These are phyloP conservation scores for Talaromyces piceae DNA, from an alignment of 2,329 filamentous ascomycete species.

Conservation along the genomic window DNA sequence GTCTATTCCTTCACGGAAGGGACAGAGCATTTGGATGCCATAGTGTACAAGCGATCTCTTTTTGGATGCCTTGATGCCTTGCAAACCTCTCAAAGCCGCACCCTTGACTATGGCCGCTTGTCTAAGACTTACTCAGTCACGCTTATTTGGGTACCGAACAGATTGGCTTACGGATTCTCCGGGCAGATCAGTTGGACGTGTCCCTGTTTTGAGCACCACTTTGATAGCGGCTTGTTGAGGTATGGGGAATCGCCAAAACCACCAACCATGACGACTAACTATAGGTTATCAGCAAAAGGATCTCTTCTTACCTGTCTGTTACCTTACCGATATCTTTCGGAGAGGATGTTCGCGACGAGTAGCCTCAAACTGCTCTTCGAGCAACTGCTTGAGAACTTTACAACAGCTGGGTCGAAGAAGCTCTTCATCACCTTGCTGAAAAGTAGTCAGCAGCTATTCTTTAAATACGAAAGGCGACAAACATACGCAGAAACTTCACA, in stretches of 20 bases:
- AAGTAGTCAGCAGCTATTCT: not conserved
- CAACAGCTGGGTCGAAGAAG: not conserved
- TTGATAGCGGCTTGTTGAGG: not conserved
- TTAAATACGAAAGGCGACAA: not conserved
- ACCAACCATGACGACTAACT: not conserved
- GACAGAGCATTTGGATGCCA: not conserved
- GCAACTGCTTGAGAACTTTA: not conserved
- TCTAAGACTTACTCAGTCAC: not conserved
- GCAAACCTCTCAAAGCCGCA: not conserved
- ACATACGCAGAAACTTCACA: not conserved
- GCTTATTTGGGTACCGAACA: not conserved
- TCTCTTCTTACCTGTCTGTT: not conserved
- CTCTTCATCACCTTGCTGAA: not conserved
- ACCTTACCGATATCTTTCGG: not conserved
- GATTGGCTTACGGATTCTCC: not conserved
- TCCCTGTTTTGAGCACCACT: not conserved
- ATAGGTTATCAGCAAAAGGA: not conserved
- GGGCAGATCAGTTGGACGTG: not conserved
- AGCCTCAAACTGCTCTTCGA: not conserved
- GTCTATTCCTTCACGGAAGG: not conserved
- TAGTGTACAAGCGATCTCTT: not conserved
- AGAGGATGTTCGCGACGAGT: not conserved
- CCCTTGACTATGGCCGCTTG: not conserved
- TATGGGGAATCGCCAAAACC: not conserved
- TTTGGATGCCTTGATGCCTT: not conserved